Conservation (phyloP, 768 basidiomycete species). For the Amanita fuliginea region DNA sequence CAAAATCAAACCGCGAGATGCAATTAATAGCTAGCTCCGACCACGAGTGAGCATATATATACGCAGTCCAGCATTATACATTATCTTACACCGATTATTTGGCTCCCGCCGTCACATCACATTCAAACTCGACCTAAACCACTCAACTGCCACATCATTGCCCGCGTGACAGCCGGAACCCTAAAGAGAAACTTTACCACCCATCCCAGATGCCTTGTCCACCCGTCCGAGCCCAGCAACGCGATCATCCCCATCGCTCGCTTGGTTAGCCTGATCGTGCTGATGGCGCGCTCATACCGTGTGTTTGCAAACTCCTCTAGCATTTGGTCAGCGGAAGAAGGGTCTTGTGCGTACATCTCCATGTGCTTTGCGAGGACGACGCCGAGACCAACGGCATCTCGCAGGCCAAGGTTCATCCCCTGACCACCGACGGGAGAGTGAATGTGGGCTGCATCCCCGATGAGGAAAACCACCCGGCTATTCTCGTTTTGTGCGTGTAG, state of each 20-base stretch:
- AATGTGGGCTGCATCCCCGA: slow-evolving; percentile 32
- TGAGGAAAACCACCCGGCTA: slow-evolving; percentile 10
- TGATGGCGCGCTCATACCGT: slow-evolving; percentile 28
- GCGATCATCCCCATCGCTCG: slow-evolving; percentile 11
- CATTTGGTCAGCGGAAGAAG: slow-evolving; percentile 16
- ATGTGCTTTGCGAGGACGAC: slow-evolving; percentile 27
- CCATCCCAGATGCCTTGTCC: background rate
- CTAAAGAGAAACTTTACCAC: background rate
- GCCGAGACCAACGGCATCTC: slow-evolving; percentile 38
- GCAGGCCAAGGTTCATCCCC: slow-evolving; percentile 50
- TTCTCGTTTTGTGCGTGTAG: slow-evolving; percentile 3
- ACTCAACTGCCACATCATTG: slow-evolving; percentile 16
- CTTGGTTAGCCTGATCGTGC: slow-evolving; percentile 31
- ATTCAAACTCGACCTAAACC: slow-evolving; percentile 13
- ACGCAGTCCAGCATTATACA: too few species aligned
- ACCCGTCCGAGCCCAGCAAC: background rate
- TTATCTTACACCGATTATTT: too few species aligned
- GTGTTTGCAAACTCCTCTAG: slow-evolving; percentile 22
- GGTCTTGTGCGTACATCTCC: slow-evolving; percentile 8
- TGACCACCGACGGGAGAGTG: slow-evolving; percentile 46
- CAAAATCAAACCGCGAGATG: too few species aligned
- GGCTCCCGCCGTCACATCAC: too few species aligned
- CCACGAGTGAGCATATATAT: too few species aligned
- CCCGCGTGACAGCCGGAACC: slow-evolving; percentile 10
- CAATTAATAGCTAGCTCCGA: too few species aligned